These are phyloP conservation scores for Trichomonascaceae sp. DNA, from an alignment of 1,139 yeast species.

Conservation along the genomic window DNA sequence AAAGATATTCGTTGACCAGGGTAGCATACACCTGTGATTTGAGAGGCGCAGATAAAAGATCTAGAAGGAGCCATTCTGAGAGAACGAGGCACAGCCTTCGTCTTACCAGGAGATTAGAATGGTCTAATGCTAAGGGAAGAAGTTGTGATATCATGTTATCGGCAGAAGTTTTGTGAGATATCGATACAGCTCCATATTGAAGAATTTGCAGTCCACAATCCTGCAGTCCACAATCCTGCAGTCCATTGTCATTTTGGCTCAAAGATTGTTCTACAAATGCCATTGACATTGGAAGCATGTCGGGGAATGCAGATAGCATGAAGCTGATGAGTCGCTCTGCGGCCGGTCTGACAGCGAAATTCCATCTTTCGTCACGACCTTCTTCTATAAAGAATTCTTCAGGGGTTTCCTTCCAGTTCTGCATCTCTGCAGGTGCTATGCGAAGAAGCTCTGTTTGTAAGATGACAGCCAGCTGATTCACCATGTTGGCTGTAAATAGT, in stretches of 20 bases:
- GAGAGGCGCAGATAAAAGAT: constrained; percentile 36
- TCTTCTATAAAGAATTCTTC: constrained; percentile 92
- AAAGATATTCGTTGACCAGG: constrained; percentile 30
- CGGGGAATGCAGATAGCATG: constrained; percentile 55
- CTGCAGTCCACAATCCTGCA: constrained; percentile 63
- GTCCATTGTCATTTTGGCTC: constrained; percentile 40
- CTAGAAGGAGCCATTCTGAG: constrained; percentile 72
- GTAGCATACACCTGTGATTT: constrained; percentile 57
- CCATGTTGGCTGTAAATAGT: constrained; percentile 52
- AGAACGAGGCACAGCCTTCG: constrained; percentile 73
- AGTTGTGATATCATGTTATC: constrained; percentile 51
- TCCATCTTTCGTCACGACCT: constrained; percentile 62
- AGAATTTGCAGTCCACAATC: constrained; percentile 81
- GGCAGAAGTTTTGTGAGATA: constrained; percentile 59
- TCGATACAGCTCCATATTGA: constrained; percentile 65
- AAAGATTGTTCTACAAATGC: constrained; percentile 55
- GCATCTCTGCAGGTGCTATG: constrained; percentile 68
- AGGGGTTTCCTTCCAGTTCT: constrained; percentile 77
- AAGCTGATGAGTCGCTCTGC: constrained; percentile 84
- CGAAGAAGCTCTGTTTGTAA: constrained; percentile 68
- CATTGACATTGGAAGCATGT: constrained; percentile 57
- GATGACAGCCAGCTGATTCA: constrained; percentile 56
- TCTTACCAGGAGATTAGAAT: constrained; percentile 57
- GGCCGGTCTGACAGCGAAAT: constrained; percentile 78
- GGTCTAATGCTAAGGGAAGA: constrained; percentile 37